These are phyloP conservation scores for Hippophae tibetana DNA, from an alignment of 306 rosid genomes.

Conservation along the genomic window DNA sequence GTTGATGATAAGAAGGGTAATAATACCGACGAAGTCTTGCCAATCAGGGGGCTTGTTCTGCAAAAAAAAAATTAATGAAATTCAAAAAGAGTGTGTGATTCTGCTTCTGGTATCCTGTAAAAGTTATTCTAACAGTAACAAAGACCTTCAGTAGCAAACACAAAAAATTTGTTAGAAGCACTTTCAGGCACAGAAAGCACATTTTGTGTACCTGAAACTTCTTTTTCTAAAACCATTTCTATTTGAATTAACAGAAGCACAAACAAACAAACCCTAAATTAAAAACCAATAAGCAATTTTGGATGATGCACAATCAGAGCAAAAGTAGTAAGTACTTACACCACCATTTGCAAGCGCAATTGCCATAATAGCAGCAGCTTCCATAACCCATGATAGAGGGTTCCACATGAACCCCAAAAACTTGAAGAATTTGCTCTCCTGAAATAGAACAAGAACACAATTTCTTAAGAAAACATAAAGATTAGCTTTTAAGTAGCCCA, in stretches of 20 bases:
- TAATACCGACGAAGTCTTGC: constrained; percentile 99
- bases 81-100: not conserved
- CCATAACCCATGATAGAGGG: constrained; percentile 99
- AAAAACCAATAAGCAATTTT: not conserved
- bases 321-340: constrained; percentile 34
- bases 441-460: constrained; percentile 26
- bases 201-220: no score
- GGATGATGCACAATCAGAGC: constrained; percentile 7
- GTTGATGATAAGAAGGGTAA: constrained; percentile 79
- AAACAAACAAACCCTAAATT: no score
- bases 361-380: constrained; percentile 98
- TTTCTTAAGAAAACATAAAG: constrained; percentile 8
- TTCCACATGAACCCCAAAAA: constrained; percentile 99
- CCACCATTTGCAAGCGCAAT: constrained; percentile 99
- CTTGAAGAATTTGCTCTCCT: constrained; percentile 88
- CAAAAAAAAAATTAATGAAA: constrained; percentile 10
- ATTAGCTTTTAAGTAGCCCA: constrained; percentile 1
- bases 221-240: no score
- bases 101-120: no score
- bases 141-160: no score
- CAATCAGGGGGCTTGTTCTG: constrained; percentile 94
- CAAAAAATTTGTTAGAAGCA: no score
- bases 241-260: no score
- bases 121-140: no score
- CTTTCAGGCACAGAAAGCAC: no score